Percentiles rank a stretch among this genome's conserved stretches.
Conservation (phyloP, 371 early-diverging fungal species). For the Sporodiniella umbellata region DNA sequence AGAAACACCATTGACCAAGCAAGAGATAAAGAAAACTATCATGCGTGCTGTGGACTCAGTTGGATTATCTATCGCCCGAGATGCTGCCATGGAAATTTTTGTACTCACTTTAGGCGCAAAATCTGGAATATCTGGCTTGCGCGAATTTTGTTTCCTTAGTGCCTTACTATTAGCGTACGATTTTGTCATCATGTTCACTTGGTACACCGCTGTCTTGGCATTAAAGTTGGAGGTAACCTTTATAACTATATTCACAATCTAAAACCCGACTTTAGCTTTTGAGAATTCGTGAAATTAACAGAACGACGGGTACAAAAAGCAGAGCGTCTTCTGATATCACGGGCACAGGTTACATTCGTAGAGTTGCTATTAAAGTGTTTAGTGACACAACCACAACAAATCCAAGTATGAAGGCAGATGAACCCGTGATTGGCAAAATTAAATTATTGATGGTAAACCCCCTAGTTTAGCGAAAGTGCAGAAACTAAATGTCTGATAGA, state of each 20-base stretch:
- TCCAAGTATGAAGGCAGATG: constrained; percentile 45
- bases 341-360: constrained; percentile 40
- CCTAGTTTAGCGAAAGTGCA: background rate
- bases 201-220: constrained; percentile 84
- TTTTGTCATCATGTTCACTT: constrained; percentile 79
- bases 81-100: constrained; percentile 81
- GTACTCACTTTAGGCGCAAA: constrained; percentile 77
- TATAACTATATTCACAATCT: background rate
- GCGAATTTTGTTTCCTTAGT: constrained; percentile 80
- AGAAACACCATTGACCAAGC: constrained; percentile 29
- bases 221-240: constrained; percentile 78
- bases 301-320: constrained; percentile 1
- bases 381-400: constrained; percentile 22
- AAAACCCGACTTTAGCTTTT: constrained; percentile 20
- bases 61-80: constrained; percentile 64
- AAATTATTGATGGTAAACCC: constrained; percentile 51
- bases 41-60: constrained; percentile 68
- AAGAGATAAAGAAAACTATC: constrained; percentile 64
- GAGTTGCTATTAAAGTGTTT: constrained; percentile 47
- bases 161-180: constrained; percentile 83
- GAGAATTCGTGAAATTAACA: constrained; percentile 35
- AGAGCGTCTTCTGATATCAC: constrained; percentile 7
- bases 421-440: constrained; percentile 51
- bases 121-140: constrained; percentile 74
- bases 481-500: too few species aligned